phyloP scores from a whole-genome alignment of 2,329 filamentous ascomycete species.

The Phialophora verrucosa region DNA sequence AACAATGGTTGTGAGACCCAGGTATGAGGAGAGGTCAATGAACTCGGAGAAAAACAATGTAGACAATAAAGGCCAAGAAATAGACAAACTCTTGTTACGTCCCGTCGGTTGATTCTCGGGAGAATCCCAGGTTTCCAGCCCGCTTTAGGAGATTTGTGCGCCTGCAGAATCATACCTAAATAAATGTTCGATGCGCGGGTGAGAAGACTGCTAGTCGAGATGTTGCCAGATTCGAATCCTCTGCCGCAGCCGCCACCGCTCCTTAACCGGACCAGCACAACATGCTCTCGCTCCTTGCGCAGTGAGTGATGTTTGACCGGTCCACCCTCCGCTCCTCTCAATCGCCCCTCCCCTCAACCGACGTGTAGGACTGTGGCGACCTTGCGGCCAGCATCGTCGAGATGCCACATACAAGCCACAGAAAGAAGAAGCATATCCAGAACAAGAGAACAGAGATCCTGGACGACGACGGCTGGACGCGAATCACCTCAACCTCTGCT shows the following conservation, averaged over 20 bases:
- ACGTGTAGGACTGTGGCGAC: not conserved
- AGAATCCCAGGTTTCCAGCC: not conserved
- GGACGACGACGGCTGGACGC: slow-evolving; percentile 35
- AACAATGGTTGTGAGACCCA: slow-evolving; percentile 57
- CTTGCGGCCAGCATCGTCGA: not conserved
- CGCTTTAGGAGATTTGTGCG: not conserved
- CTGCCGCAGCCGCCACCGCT: not conserved
- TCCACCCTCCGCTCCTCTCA: not conserved
- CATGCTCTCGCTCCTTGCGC: not conserved
- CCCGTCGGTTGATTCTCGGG: slow-evolving; percentile 4
- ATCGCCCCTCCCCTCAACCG: not conserved
- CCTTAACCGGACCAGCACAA: not conserved
- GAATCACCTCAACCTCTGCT: slow-evolving; percentile 16
- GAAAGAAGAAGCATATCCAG: slow-evolving; percentile 21
- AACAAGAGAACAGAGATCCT: slow-evolving; percentile 30
- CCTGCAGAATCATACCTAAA: not conserved
- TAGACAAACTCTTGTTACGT: not conserved
- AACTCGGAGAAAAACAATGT: not conserved
- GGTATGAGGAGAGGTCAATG: not conserved
- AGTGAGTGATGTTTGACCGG: not conserved
- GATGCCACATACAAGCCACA: slow-evolving; percentile 36
- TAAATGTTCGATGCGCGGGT: not conserved
- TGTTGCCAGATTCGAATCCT: not conserved
- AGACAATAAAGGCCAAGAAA: not conserved
- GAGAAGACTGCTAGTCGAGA: not conserved